Percentiles rank a stretch among this genome's conserved stretches.
Conservation (phyloP, 2,329 filamentous ascomycete species). For the Penicillium aurantiogriseum region DNA sequence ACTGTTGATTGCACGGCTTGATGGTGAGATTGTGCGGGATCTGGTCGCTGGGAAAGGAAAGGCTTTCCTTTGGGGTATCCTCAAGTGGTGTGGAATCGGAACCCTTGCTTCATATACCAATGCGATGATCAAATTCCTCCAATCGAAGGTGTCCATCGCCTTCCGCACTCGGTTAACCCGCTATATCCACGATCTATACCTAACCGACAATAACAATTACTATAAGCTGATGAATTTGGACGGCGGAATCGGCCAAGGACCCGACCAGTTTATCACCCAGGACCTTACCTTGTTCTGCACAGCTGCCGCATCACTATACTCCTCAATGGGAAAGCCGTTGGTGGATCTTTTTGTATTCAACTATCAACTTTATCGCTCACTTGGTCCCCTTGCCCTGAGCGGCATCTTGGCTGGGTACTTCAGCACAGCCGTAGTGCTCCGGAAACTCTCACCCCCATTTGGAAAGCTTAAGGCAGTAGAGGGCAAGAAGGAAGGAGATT, state of each 20-base stretch:
- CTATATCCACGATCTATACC: conserved; percentile 95
- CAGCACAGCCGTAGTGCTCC: conserved; percentile 83
- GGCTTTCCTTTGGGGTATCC: conserved; percentile 80
- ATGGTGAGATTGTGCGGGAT: conserved; percentile 94
- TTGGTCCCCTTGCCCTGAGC: conserved; percentile 82
- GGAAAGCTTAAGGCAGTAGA: conserved; percentile 96
- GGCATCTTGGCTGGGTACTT: conserved; percentile 92
- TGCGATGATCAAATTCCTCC: conserved; percentile 97
- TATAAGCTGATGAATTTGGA: conserved; percentile 94
- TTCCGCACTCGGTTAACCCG: conserved; percentile 92
- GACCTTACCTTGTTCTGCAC: conserved; percentile 95
- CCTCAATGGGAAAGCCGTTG: conserved; percentile 93
- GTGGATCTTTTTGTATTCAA: conserved; percentile 98
- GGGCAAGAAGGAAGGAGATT: conserved; percentile 91
- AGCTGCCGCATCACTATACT: conserved; percentile 87
- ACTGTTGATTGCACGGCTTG: conserved; percentile 83
- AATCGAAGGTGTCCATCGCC: conserved; percentile 96
- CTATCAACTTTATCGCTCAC: conserved; percentile 88
- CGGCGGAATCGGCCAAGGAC: conserved; percentile 84
- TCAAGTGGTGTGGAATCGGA: conserved; percentile 94
- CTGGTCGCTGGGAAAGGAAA: conserved; percentile 92
- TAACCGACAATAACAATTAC: conserved; percentile 92
- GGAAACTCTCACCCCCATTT: conserved; percentile 88
- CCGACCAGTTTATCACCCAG: conserved; percentile 96
- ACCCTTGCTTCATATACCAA: conserved; percentile 95